Evolutionary conservation across 345 rosid genomes (phyloP), one percentile per base, ranked within the genome.

Genomic region (Populus euphratica): DNA sequence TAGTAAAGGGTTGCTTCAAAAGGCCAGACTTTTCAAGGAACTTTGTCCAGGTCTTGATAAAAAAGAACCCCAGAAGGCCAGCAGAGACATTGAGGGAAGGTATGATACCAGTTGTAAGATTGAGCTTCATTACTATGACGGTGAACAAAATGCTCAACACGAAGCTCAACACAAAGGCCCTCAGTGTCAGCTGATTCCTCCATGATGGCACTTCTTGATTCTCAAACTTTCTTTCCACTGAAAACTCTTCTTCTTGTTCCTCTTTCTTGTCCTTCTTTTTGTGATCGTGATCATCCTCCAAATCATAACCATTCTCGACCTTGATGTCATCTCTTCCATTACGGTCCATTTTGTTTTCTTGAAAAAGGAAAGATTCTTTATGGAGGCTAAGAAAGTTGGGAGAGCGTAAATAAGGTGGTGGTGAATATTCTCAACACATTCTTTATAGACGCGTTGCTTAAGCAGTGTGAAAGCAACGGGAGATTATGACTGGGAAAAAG

Each of bases 71-170:
- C 54, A 79, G 36, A 44, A 79, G 82, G 23, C 82, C 82, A 11
- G 82, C 82, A 14, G 82, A 79, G 23, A 79, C 81, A 16, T 79
- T 79, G 62, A 79, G 81, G 2, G 77, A 79, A 20, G 81, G 81
- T 6, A 74, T 69, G 16, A 79, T 74, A n/a, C 82, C 82, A 62
- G 82, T 74, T 0, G 82, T 79, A n/a, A 79, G 82, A 63, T 74
- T 79, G 21, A 79, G 82, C 63, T 79, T 79, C 82, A 79, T 79
- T 10, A 79, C 82, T 6, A 79, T 69, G 70, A 79, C 69, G 38
- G 54, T 43, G 74, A 79, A 79, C n/a, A 79, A 16, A 36, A 79
- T 31, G 13, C 70, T 69, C 68, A 79, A 7, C 43, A 74, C 61
- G 33, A 74, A 79, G 77, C 82, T 79, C 64, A 79, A 75, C 21